Conservation (phyloP, 2,329 filamentous ascomycete genomes). For the Trichoderma sp. region DNA sequence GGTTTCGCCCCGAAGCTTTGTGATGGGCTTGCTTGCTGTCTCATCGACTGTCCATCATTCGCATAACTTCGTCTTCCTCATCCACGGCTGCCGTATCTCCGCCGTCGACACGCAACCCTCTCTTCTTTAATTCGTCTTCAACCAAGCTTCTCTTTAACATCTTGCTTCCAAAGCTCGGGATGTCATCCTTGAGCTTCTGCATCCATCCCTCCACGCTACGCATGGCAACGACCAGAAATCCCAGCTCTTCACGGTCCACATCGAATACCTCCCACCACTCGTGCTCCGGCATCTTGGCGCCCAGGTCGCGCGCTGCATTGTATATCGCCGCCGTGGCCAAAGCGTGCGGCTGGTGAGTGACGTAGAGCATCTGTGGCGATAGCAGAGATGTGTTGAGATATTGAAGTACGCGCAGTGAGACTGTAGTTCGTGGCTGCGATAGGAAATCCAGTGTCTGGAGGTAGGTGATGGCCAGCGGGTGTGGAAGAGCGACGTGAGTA, state of each 20-base stretch:
- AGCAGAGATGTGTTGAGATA: constrained; percentile 86
- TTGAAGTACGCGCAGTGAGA: constrained; percentile 68
- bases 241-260: constrained; percentile 89
- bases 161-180: constrained; percentile 49
- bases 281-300: constrained; percentile 75
- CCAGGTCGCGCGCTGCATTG: constrained; percentile 76
- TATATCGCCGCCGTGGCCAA: constrained; percentile 90
- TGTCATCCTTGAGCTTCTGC: constrained; percentile 57
- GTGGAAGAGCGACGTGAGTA: constrained; percentile 81
- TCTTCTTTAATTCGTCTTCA: constrained; percentile 60
- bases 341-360: constrained; percentile 86
- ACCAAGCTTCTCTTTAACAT: constrained; percentile 62
- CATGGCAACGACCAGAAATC: constrained; percentile 87
- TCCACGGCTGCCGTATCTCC: constrained; percentile 36
- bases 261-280: constrained; percentile 99
- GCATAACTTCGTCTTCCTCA: constrained; percentile 49
- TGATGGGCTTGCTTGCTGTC: background rate
- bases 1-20: no score
- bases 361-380: constrained; percentile 84
- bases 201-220: constrained; percentile 75
- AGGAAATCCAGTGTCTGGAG: constrained; percentile 81
- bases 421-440: constrained; percentile 46
- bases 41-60: constrained; percentile 40
- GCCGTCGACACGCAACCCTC: constrained; percentile 44
- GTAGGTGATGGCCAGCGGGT: constrained; percentile 86